Evolutionary conservation across 2,329 filamentous ascomycete genomes (phyloP), one percentile per base, ranked within the genome.

Genomic region (Stromatinia cepivora): DNA sequence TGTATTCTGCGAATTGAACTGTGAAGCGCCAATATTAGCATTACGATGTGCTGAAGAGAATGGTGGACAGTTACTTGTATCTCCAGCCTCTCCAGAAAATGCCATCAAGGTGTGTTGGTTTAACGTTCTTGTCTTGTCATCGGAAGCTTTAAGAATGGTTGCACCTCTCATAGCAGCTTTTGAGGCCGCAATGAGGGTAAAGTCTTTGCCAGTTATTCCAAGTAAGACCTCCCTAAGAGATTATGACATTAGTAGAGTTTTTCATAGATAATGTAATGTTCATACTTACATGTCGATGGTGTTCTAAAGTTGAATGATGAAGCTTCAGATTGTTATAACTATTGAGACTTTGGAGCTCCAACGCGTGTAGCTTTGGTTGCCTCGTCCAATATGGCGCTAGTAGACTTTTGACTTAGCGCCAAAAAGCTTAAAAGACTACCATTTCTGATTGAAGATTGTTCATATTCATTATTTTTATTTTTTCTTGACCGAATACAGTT

Each of bases 1-100:
- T 96, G 84, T 94, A 99, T 84, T 99, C 95, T 80, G 96, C 92
- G 81, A 99, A 99, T 90, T 99, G 94, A 72, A 98, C 94, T 97
- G 79, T 70, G 59, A 17, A 70, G 28, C 28, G 62, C 25, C 15
- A 34, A 31, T 20, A 31, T 66, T 67, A 75, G 72, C 48, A 68
- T 54, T 22, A 31, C n/a, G 22, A 31, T 11, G 48, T 66, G 22
- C 9, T 31, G 28, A 25, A 22, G 11, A n/a, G 7, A 11, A 57
- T 9, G 5, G 28, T 39, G 15, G 5, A 20, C 4, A 20, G 83
- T 71, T 84, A 95, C 93, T 88, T 77, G 94, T 98, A 80, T 99
- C 95, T 78, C 95, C 95, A 72, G 96, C 91, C 84, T 99, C 95
- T 79, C 95, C 95, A 15, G 92, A 94, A 82, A 93, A 98, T 31